Evolutionary conservation across 75 land plant genomes (phyloP).

Genomic region (Pinus albicaulis): DNA sequence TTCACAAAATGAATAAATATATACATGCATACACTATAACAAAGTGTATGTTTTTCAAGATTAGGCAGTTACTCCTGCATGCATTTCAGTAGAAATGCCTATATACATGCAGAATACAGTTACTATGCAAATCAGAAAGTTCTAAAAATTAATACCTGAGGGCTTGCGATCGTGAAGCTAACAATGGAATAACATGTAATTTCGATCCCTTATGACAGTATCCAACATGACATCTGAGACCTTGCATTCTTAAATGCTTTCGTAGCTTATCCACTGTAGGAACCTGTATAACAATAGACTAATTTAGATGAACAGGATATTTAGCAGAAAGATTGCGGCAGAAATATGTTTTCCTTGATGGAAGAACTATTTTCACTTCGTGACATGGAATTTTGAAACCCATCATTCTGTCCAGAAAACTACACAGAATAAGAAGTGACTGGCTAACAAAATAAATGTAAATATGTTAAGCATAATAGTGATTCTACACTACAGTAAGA

Average conservation of each 20-base stretch:
- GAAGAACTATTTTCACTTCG: not conserved
- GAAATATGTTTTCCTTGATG: not conserved
- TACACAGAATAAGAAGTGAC: not conserved
- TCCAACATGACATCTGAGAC: constrained; percentile 76
- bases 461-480: not conserved
- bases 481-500: not conserved
- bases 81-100: not conserved
- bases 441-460: not conserved
- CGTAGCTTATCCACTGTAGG: constrained; percentile 71
- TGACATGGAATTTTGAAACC: too few species aligned
- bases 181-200: constrained; percentile 70
- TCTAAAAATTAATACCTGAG: constrained; percentile 49
- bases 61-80: not conserved
- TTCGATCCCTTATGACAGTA: constrained; percentile 65
- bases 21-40: not conserved
- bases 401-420: too few species aligned
- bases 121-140: not conserved
- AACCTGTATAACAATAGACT: constrained; percentile 29
- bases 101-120: not conserved
- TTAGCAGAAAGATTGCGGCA: not conserved
- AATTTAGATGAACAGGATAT: too few species aligned
- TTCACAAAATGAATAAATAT: not conserved
- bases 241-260: constrained; percentile 74
- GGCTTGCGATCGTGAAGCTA: constrained; percentile 87
- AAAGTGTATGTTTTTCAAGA: not conserved